Evolutionary conservation across 805 yeast genomes (phyloP).

Genomic region (Lipomyces sp.): DNA sequence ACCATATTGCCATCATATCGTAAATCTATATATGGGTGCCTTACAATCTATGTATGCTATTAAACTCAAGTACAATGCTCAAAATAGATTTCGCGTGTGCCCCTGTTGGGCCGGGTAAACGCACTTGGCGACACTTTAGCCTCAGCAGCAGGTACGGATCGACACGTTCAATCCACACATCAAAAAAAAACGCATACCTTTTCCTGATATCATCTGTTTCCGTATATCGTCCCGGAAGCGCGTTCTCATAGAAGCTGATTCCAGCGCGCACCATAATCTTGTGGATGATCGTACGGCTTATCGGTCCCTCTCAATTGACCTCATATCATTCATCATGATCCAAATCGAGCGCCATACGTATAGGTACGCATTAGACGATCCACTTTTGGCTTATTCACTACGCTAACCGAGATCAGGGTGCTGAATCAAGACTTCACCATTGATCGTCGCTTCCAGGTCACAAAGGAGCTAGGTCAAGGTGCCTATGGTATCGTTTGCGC

Average conservation of each 20-base stretch:
- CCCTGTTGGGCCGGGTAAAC: neutral
- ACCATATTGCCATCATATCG: too few species aligned
- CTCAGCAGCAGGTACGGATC: neutral
- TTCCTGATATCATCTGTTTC: neutral
- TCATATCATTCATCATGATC: conserved; percentile 20
- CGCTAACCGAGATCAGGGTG: conserved; percentile 52
- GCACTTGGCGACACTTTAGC: neutral
- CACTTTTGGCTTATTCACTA: neutral
- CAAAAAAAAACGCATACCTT: neutral
- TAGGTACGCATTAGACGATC: conserved; percentile 16
- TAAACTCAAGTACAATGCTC: too few species aligned
- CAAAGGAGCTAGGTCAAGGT: conserved; percentile 95
- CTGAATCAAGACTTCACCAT: conserved; percentile 91
- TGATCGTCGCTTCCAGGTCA: conserved; percentile 84
- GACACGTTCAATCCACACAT: neutral
- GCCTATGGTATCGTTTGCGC: conserved; percentile 98
- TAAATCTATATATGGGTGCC: too few species aligned
- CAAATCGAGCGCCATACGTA: conserved; percentile 36
- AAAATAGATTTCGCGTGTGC: neutral
- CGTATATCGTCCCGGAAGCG: neutral
- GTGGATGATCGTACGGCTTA: neutral
- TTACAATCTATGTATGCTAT: too few species aligned
- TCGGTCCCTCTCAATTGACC: neutral
- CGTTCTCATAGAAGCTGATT: neutral
- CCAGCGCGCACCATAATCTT: neutral